phyloP scores from a whole-genome alignment of 768 basidiomycete species.

The Tylopilus felleus region DNA sequence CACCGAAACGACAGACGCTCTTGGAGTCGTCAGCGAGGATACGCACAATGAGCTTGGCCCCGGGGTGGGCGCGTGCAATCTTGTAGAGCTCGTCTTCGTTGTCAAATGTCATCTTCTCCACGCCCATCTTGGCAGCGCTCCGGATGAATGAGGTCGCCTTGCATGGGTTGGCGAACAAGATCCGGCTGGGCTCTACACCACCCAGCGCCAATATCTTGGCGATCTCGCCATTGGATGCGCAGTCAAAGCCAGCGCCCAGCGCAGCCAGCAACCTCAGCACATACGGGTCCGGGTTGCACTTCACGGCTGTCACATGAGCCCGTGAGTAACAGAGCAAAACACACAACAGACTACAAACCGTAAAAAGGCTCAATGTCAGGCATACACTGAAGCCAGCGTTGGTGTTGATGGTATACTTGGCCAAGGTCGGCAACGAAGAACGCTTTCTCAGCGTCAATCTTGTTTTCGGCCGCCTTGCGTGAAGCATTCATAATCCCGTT shows the following conservation, averaged over 20 bases:
- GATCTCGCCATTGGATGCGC: conserved; percentile 95
- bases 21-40: conserved; percentile 99
- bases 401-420: conserved; percentile 80
- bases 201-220: conserved; percentile 70
- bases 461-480: conserved; percentile 46
- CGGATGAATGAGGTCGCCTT: conserved; percentile 94
- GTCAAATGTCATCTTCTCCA: conserved; percentile 97
- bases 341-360: conserved; percentile 49
- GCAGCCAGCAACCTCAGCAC: conserved; percentile 87
- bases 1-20: conserved; percentile 86
- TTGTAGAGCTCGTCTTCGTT: conserved; percentile 96
- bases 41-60: conserved; percentile 84
- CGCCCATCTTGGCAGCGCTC: conserved; percentile 71
- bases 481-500: conserved; percentile 71
- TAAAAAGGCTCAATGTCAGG: conserved; percentile 92
- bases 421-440: conserved; percentile 96
- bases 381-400: conserved; percentile 74
- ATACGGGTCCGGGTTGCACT: conserved; percentile 97
- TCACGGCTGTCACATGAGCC: conserved; percentile 62
- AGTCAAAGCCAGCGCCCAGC: conserved; percentile 93
- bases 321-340: conserved; percentile 26
- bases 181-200: conserved; percentile 70
- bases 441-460: conserved; percentile 82
- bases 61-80: conserved; percentile 74
- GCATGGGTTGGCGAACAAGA: conserved; percentile 99